Conservation (phyloP, 371 early-diverging fungal genomes). For the Paramicrosporidium saccamoebae region DNA sequence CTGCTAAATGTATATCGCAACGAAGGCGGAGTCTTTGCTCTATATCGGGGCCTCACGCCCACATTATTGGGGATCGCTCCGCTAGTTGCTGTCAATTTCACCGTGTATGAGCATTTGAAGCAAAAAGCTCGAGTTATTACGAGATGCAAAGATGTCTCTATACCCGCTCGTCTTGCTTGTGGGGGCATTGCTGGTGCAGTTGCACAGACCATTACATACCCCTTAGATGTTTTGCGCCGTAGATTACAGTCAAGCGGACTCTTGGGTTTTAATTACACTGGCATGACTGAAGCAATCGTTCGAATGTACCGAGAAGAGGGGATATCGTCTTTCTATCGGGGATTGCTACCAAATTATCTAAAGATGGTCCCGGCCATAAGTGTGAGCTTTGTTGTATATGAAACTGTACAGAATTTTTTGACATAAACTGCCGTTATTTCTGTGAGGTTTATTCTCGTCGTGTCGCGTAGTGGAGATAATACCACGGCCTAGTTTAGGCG, state of each 20-base stretch:
- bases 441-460: no score
- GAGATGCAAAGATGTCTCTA: no score
- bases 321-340: constrained; percentile 30
- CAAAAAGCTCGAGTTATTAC: no score
- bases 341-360: constrained; percentile 39
- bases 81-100: constrained; percentile 51
- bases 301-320: constrained; percentile 38
- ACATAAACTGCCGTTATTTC: no score
- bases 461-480: no score
- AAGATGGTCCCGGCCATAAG: constrained; percentile 56
- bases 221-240: constrained; percentile 49
- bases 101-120: no score
- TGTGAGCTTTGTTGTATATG: constrained; percentile 49
- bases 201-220: constrained; percentile 64
- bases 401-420: no score
- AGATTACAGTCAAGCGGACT: constrained; percentile 59
- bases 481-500: no score
- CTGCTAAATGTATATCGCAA: constrained; percentile 15
- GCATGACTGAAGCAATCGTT: constrained; percentile 30
- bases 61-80: constrained; percentile 53
- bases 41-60: constrained; percentile 46
- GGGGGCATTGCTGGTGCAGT: constrained; percentile 66
- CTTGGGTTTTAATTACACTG: constrained; percentile 29
- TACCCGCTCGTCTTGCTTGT: no score
- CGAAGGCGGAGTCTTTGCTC: constrained; percentile 43